Evolutionary conservation across 345 rosid species (phyloP), one percentile per base, ranked within the genome.

Genomic region (Salix viminalis): DNA sequence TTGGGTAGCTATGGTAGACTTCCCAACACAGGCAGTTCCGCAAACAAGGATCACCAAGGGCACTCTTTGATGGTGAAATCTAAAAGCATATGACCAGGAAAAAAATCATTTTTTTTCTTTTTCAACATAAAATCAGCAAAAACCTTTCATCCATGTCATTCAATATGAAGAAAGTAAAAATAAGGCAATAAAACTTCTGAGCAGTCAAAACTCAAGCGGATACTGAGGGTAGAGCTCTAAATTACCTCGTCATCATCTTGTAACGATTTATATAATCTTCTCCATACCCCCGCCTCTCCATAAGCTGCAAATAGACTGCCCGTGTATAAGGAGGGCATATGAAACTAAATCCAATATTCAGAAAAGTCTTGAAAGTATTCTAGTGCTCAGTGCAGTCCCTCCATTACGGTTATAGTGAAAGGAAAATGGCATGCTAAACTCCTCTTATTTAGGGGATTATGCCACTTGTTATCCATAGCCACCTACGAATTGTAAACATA

Each of bases 41-140:
- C 98, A 94, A 71, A 96, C 98, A 87, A 96, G 99, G 75, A 96
- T 96, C 34, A 96, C 97, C 76, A 96, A 84, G 19, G 99, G 99
- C 81, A 94, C 98, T 73, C 99, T 94, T 82, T 90, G 97, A 85
- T 96, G 98, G 86, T 96, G 97, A 88, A 96, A 96, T 84, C 99
- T 96, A 82, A 75, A 76, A 76, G 42, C 39, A 77, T 34, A 70
- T 6, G 60, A 13, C 61, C 61, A 82, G 61, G 61, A n/a, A 67
- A 79, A 75, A 19, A 72, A 65, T 23, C 10, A 75, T 73, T 21
- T 16, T 65, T 65, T 28, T 8, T 23, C 37, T 54, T 19, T 50
- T 77, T 44, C 34, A 68, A 32, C 19, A 68, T 69, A 12, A 6
- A 61, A 67, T 73, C 56, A 74, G 42, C 60, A 54, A 69, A 41